Evolutionary conservation across 1,139 yeast species (phyloP).

Genomic region (Lodderomyces elongisporus): DNA sequence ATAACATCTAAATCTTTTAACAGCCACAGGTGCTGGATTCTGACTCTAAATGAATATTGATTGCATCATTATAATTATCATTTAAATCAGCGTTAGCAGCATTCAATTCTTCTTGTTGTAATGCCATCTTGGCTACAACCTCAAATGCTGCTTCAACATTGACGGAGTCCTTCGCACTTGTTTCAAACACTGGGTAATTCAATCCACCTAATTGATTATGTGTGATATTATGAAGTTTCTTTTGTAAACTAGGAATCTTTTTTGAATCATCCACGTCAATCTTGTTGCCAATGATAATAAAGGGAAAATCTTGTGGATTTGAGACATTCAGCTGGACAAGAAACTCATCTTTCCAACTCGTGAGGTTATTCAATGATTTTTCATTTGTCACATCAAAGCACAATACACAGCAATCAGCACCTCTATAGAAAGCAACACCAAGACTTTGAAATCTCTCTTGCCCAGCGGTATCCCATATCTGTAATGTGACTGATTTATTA

Average conservation of each 20-base stretch:
- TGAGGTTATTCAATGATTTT: constrained; percentile 83
- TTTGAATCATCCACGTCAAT: constrained; percentile 91
- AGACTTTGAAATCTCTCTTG: constrained; percentile 95
- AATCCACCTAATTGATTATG: constrained; percentile 67
- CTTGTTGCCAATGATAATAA: constrained; percentile 90
- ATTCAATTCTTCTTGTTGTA: constrained; percentile 84
- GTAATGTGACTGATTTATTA: constrained; percentile 68
- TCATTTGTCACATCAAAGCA: constrained; percentile 93
- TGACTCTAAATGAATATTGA: constrained; percentile 85
- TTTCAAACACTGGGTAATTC: constrained; percentile 87
- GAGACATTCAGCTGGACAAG: constrained; percentile 87
- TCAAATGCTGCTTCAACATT: constrained; percentile 95
- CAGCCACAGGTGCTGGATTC: constrained; percentile 78
- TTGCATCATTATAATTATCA: constrained; percentile 89
- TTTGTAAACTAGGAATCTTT: constrained; percentile 68
- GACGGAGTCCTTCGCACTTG: constrained; percentile 90
- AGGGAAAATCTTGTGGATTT: constrained; percentile 94
- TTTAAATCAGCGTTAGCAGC: constrained; percentile 73
- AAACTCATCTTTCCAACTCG: constrained; percentile 94
- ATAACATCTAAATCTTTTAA: constrained; percentile 19
- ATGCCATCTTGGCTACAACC: constrained; percentile 90
- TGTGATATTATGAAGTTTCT: constrained; percentile 83
- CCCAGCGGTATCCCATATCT: constrained; percentile 99
- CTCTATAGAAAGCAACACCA: constrained; percentile 96
- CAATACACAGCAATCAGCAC: constrained; percentile 96